phyloP scores from a whole-genome alignment of 2,329 filamentous ascomycete species.

The Neocucurbitaria cava region DNA sequence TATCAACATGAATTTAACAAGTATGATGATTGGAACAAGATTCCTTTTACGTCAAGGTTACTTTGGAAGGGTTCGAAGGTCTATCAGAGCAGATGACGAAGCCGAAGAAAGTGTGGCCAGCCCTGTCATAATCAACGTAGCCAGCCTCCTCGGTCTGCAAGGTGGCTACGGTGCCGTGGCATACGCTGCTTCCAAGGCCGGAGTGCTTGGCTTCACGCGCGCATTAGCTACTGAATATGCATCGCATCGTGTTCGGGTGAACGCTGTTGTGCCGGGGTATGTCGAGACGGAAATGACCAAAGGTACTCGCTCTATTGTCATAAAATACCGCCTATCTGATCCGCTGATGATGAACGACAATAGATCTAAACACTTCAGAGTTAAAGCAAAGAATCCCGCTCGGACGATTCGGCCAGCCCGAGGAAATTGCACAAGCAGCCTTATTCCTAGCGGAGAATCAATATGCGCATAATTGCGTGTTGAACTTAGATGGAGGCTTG shows the following conservation, averaged over 20 bases:
- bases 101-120: slow-evolving; percentile 3
- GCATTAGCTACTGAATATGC: slow-evolving; percentile 70
- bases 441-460: slow-evolving; percentile 77
- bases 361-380: slow-evolving; percentile 46
- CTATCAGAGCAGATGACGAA: slow-evolving; percentile 25
- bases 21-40: slow-evolving; percentile 69
- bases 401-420: slow-evolving; percentile 68
- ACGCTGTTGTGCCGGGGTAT: slow-evolving; percentile 83
- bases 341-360: neutral
- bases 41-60: slow-evolving; percentile 51
- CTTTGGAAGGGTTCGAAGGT: slow-evolving; percentile 41
- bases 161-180: slow-evolving; percentile 74
- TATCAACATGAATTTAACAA: slow-evolving; percentile 73
- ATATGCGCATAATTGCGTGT: slow-evolving; percentile 85
- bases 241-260: slow-evolving; percentile 71
- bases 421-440: slow-evolving; percentile 83
- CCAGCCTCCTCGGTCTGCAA: slow-evolving; percentile 74
- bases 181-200: slow-evolving; percentile 83
- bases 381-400: slow-evolving; percentile 66
- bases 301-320: slow-evolving; percentile 54
- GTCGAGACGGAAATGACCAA: slow-evolving; percentile 81
- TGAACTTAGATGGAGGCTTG: slow-evolving; percentile 86
- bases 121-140: slow-evolving; percentile 77
- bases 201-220: slow-evolving; percentile 74
- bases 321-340: neutral